Evolutionary conservation across 1,139 yeast genomes (phyloP).

Genomic region (Diutina neorugosa): DNA sequence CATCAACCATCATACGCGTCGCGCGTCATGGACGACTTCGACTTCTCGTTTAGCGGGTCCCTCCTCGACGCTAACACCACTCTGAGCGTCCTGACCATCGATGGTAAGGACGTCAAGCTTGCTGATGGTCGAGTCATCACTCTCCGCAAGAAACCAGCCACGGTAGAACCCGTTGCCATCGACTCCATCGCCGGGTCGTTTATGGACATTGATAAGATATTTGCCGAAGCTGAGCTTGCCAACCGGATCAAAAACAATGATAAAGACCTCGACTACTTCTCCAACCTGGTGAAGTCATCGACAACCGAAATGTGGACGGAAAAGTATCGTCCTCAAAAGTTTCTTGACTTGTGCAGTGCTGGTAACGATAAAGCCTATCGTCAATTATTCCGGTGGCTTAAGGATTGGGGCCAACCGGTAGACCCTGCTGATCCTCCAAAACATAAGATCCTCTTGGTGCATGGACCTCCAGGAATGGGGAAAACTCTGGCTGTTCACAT

Average conservation of each 20-base stretch:
- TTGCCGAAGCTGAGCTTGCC: slow-evolving; percentile 17
- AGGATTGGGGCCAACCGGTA: slow-evolving; percentile 50
- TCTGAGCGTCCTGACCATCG: background rate
- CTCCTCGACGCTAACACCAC: slow-evolving; percentile 2
- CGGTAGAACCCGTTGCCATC: background rate
- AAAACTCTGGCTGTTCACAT: slow-evolving; percentile 86
- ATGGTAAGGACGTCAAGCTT: background rate
- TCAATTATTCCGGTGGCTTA: slow-evolving; percentile 62
- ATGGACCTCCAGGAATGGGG: slow-evolving; percentile 96
- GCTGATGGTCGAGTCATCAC: background rate
- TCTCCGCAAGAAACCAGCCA: background rate
- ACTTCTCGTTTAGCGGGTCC: slow-evolving; percentile 1
- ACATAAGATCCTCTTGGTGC: slow-evolving; percentile 58
- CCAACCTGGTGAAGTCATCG: slow-evolving; percentile 6
- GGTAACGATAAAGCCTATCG: slow-evolving; percentile 82
- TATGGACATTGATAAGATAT: slow-evolving; percentile 21
- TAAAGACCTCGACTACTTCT: slow-evolving; percentile 6
- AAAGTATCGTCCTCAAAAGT: slow-evolving; percentile 67
- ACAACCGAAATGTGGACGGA: slow-evolving; percentile 49
- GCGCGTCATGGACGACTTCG: background rate
- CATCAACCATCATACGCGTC: background rate
- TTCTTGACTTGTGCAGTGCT: slow-evolving; percentile 47
- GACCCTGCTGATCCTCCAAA: slow-evolving; percentile 64
- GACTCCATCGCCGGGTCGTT: slow-evolving; percentile 6
- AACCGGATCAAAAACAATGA: slow-evolving; percentile 14